These are phyloP conservation scores for Lichtheimia hyalospora DNA, from an alignment of 371 early-diverging fungal genomes.

Conservation along the genomic window DNA sequence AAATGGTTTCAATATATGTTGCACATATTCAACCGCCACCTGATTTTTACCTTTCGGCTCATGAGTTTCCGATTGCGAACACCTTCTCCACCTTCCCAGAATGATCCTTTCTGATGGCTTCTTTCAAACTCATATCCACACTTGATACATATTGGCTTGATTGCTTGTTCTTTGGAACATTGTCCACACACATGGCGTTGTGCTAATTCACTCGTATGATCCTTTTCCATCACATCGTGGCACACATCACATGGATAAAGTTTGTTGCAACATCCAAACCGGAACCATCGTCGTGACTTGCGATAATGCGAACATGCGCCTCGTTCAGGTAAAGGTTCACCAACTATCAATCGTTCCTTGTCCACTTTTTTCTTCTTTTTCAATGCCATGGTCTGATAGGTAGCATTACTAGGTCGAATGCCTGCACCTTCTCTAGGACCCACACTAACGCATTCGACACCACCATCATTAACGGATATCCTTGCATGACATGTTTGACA, in stretches of 20 bases:
- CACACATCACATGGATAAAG: conserved; percentile 94
- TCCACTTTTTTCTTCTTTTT: conserved; percentile 44
- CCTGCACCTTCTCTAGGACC: conserved; percentile 42
- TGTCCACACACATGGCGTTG: conserved; percentile 91
- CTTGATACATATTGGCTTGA: conserved; percentile 25
- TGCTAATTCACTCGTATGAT: conserved; percentile 71
- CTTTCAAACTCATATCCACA: conserved; percentile 75
- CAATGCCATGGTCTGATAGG: conserved; percentile 2
- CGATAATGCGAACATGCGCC: conserved; percentile 94
- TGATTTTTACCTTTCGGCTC: conserved; percentile 74
- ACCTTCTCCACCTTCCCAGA: conserved; percentile 99
- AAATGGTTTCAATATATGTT: neutral
- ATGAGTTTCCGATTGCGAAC: conserved; percentile 78
- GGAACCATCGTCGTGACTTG: conserved; percentile 93
- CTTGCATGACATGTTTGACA: conserved; percentile 62
- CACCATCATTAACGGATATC: conserved; percentile 41
- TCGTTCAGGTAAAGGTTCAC: conserved; percentile 75
- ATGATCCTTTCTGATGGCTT: conserved; percentile 55
- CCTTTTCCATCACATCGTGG: conserved; percentile 77
- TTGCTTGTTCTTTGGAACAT: conserved; percentile 86
- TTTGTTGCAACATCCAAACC: conserved; percentile 86
- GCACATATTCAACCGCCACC: conserved; percentile 12
- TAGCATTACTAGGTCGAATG: conserved; percentile 1
- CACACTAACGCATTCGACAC: conserved; percentile 54
- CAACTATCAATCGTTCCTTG: conserved; percentile 56